Evolutionary conservation across 345 rosid genomes (phyloP).

Genomic region (Lenwebbia sp.): DNA sequence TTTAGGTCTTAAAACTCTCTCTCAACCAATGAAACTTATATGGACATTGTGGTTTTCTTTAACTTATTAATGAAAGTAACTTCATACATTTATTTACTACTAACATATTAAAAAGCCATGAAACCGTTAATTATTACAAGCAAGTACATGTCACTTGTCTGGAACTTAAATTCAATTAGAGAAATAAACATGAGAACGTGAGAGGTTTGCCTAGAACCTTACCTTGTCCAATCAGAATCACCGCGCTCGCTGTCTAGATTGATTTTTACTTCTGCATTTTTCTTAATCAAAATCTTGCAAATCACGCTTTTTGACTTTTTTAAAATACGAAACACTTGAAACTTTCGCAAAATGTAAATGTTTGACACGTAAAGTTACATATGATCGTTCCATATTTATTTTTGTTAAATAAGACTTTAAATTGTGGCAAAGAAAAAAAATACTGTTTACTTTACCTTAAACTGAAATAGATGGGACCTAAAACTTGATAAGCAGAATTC

Average conservation of each 20-base stretch:
- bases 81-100: too few relatives aligned
- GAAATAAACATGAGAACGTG: background rate
- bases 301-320: background rate
- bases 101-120: too few relatives aligned
- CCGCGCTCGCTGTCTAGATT: background rate
- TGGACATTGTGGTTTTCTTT: background rate
- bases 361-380: background rate
- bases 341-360: background rate
- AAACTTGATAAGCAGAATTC: too few relatives aligned
- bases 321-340: background rate
- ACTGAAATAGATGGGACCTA: too few relatives aligned
- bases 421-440: too few relatives aligned
- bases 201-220: background rate
- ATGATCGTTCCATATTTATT: background rate
- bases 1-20: background rate
- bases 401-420: background rate
- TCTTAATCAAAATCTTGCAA: background rate
- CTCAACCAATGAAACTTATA: background rate
- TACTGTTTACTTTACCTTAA: too few relatives aligned
- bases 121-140: too few relatives aligned
- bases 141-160: too few relatives aligned
- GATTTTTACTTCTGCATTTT: background rate
- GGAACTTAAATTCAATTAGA: too few relatives aligned
- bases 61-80: too few relatives aligned
- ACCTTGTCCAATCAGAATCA: background rate